Conservation (phyloP, 306 rosid genomes). For the Parietaria judaica region DNA sequence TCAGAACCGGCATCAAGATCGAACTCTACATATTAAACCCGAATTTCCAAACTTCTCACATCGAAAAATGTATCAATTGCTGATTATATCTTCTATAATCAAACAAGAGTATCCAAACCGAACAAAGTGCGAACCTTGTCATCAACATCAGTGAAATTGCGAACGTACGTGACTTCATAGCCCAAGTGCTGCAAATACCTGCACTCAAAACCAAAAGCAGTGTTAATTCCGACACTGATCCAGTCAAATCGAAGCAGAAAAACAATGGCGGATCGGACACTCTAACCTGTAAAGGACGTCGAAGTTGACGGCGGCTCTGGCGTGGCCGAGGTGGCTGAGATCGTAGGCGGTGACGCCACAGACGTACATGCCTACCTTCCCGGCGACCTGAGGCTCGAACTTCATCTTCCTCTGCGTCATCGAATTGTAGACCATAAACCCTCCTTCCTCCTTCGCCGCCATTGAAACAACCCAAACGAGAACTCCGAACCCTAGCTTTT, state of each 20-base stretch:
- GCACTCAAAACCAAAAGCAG: slow-evolving; percentile 15
- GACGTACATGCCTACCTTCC: slow-evolving; percentile 77
- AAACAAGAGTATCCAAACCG: too few relatives aligned
- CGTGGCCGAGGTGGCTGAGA: slow-evolving; percentile 90
- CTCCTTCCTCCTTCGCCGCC: slow-evolving; percentile 50
- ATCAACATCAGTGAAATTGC: slow-evolving; percentile 96
- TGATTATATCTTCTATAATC: too few relatives aligned
- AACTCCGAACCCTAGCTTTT: too few relatives aligned
- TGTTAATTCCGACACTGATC: background rate
- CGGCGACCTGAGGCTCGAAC: slow-evolving; percentile 48
- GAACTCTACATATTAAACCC: too few relatives aligned
- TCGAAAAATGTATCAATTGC: too few relatives aligned
- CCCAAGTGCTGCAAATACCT: slow-evolving; percentile 70
- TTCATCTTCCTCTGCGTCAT: slow-evolving; percentile 76
- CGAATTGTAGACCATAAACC: slow-evolving; percentile 68
- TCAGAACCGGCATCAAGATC: too few relatives aligned
- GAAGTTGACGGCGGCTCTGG: slow-evolving; percentile 82
- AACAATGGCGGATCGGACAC: too few relatives aligned
- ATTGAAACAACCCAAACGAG: too few relatives aligned
- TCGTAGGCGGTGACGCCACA: slow-evolving; percentile 91
- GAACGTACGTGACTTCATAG: slow-evolving; percentile 81
- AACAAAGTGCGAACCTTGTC: slow-evolving; percentile 62
- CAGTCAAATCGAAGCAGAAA: background rate
- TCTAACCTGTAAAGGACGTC: slow-evolving; percentile 83
- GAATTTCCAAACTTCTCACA: too few relatives aligned